Conservation (phyloP, 176 grass and related monocot species). For the Stipa capillata region DNA sequence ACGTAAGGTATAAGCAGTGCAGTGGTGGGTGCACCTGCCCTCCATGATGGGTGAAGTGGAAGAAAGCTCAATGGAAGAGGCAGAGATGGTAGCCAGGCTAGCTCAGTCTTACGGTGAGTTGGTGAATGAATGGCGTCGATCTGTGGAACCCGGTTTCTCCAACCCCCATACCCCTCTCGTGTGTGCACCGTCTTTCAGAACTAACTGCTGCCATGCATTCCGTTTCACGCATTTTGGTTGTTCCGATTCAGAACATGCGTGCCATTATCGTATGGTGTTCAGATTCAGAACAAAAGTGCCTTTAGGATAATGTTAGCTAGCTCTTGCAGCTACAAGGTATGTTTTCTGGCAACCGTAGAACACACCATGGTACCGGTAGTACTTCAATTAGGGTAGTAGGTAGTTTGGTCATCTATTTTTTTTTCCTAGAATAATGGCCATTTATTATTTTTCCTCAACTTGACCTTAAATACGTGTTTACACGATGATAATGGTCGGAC, state of each 20-base stretch:
- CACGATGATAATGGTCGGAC: too few relatives aligned
- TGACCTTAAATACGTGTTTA: too few relatives aligned
- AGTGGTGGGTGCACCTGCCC: not conserved
- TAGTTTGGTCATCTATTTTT: too few relatives aligned
- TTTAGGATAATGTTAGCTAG: not conserved
- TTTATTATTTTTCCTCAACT: too few relatives aligned
- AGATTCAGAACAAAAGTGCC: not conserved
- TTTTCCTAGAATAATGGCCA: too few relatives aligned
- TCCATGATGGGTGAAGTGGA: not conserved
- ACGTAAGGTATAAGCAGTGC: not conserved
- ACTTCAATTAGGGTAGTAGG: too few relatives aligned
- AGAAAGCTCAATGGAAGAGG: not conserved
- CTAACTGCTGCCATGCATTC: not conserved
- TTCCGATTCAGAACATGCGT: not conserved
- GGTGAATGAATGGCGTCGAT: too few relatives aligned
- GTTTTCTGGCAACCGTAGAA: too few relatives aligned
- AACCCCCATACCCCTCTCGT: too few relatives aligned
- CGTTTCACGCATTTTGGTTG: not conserved
- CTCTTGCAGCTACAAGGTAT: not conserved
- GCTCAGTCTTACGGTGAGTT: not conserved
- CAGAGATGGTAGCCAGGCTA: not conserved
- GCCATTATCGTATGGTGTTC: not conserved
- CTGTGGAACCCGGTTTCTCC: too few relatives aligned
- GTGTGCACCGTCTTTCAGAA: not conserved
- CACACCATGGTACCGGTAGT: too few relatives aligned